Evolutionary conservation across 2,329 filamentous ascomycete genomes (phyloP).

Genomic region (Trichoderma citrinoviride): DNA sequence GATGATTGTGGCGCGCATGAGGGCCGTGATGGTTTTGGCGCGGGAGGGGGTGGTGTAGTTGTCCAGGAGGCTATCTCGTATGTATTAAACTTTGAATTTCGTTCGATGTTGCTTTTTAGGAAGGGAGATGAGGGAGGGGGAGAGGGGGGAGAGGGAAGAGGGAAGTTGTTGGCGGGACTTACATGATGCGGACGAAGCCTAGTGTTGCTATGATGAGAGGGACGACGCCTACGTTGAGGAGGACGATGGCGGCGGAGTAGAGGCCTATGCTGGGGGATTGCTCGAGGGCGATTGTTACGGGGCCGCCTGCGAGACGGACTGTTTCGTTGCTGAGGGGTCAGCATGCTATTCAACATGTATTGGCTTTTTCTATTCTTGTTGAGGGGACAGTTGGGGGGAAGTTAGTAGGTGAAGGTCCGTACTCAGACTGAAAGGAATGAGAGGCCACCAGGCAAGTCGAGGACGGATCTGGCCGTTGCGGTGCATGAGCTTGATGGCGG

Average conservation of each 20-base stretch:
- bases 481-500: constrained; percentile 27
- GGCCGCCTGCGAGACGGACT: constrained; percentile 33
- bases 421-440: constrained; percentile 30
- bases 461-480: constrained; percentile 31
- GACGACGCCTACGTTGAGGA: constrained; percentile 33
- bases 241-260: constrained; percentile 29
- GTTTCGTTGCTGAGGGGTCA: neutral
- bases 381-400: too few relatives aligned
- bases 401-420: neutral
- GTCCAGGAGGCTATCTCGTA: constrained; percentile 27
- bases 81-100: too few relatives aligned
- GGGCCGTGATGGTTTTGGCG: constrained; percentile 23
- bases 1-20: constrained; percentile 24
- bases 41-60: constrained; percentile 27
- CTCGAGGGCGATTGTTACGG: constrained; percentile 29
- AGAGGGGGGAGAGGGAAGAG: too few relatives aligned
- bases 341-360: neutral
- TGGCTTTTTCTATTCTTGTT: neutral
- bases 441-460: constrained; percentile 31
- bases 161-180: neutral
- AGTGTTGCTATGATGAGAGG: constrained; percentile 30
- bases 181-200: constrained; percentile 31
- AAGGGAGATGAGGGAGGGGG: neutral
- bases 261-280: constrained; percentile 27
- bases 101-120: neutral